Evolutionary conservation across 345 rosid genomes (phyloP), one percentile per base, ranked within the genome.

Genomic region (Moricandia moricandioides): DNA sequence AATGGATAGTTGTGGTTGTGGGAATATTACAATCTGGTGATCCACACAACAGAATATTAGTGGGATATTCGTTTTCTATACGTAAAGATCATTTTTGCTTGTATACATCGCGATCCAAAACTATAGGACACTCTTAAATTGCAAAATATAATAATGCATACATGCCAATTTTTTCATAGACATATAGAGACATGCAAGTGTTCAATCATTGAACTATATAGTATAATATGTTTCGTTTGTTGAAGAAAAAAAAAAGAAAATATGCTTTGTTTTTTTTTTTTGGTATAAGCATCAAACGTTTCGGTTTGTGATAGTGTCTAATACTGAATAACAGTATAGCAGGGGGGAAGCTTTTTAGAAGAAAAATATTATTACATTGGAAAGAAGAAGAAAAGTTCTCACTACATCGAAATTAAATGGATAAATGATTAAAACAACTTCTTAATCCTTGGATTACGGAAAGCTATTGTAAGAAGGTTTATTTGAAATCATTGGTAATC

Each of bases 31-130:
- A 61, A 49, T 39, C 49, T 12, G 26, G 12, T 16, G 65, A 62
- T 68, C 13, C 34, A 69, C 57, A 76, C 14, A 54, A 70, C 9
- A 55, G 80, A 64, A 63, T 70, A 54, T 63, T 7, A 5, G 51
- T 30, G 39, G 75, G 6, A 70, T 77, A 77, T 77, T 77, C 75
- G 56, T 77, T 77, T 51, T 55, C 60, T 69, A 5, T 69, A 69
- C 69, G 64, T 57, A 16, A 59, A 47, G 8, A 21, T 49, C 17
- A 13, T 18, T 57, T 57, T 21, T 57, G 58, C 59, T 74, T 47
- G 17, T 60, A 26, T 33, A 9, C 21, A 51, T 66, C 59, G 45
- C 62, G 35, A 56, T 40, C 71, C 49, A 57, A 58, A 58, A 58
- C 21, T 67, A 21, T 43, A 34, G 29, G 16, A 9, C 1, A 51